Conservation (phyloP, 352 stramenopile species). For the Saprolegnia parasitica region DNA sequence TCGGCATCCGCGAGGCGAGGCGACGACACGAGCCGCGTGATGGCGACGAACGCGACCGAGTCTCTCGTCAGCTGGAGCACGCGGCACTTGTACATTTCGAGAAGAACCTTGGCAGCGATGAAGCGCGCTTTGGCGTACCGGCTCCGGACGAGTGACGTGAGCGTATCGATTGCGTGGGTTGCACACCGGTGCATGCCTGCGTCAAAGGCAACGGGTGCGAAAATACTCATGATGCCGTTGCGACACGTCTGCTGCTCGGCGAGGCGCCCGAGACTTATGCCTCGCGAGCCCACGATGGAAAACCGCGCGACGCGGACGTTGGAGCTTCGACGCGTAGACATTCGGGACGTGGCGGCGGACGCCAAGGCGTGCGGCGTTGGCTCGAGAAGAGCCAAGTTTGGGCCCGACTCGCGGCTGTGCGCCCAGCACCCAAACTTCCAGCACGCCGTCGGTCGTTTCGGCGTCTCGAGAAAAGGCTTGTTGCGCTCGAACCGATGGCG, state of each 20-base stretch:
- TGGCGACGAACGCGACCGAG: constrained; percentile 11
- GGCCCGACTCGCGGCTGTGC: background rate
- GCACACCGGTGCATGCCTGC: background rate
- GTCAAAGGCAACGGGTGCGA: background rate
- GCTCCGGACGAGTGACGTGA: background rate
- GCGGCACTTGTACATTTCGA: constrained; percentile 20
- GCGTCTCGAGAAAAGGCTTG: constrained; percentile 1
- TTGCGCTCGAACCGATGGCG: constrained; percentile 8
- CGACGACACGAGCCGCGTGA: background rate
- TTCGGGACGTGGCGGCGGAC: too few relatives aligned
- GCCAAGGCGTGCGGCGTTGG: too few relatives aligned
- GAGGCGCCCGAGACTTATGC: background rate
- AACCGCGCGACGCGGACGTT: background rate
- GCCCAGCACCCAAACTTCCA: constrained; percentile 13
- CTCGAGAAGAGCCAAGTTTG: background rate
- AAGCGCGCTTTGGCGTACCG: constrained; percentile 12
- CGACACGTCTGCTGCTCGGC: background rate
- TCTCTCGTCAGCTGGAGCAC: constrained; percentile 3
- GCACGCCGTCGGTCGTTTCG: background rate
- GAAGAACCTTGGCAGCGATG: background rate
- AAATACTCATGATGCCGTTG: background rate
- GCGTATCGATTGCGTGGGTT: background rate
- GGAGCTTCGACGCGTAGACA: background rate
- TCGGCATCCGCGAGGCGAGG: background rate
- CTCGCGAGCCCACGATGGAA: background rate